These are phyloP conservation scores for Pythium monospermum DNA, from an alignment of 352 stramenopile species.

Conservation along the genomic window DNA sequence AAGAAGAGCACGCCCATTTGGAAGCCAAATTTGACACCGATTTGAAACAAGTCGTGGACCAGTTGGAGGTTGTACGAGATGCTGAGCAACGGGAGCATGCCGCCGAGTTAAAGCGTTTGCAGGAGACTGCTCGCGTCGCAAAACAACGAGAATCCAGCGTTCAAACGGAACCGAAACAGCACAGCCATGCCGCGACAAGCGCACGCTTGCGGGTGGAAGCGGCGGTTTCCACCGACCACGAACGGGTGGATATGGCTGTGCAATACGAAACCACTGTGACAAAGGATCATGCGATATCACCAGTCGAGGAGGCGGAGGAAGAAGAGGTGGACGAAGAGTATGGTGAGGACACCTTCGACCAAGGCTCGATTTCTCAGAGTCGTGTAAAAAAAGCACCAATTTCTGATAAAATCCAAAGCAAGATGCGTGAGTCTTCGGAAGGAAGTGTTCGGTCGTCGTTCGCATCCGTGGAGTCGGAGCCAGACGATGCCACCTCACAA, in stretches of 20 bases:
- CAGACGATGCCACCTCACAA: no score
- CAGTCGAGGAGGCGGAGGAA: background rate
- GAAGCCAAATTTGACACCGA: slow-evolving; percentile 50
- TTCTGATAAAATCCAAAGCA: no score
- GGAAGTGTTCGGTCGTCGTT: no score
- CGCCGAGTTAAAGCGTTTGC: slow-evolving; percentile 1
- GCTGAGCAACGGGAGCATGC: slow-evolving; percentile 24
- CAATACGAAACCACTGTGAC: slow-evolving; percentile 7
- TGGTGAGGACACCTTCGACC: slow-evolving; percentile 40
- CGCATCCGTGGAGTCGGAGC: no score
- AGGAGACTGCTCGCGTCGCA: slow-evolving; percentile 26
- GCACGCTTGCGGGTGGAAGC: slow-evolving; percentile 34
- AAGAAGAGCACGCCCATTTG: slow-evolving; percentile 38
- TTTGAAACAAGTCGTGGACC: slow-evolving; percentile 31
- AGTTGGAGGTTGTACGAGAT: slow-evolving; percentile 35
- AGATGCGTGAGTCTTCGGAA: no score
- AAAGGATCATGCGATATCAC: background rate
- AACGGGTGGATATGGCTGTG: slow-evolving; percentile 11
- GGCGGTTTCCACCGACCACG: slow-evolving; percentile 21
- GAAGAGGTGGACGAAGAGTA: slow-evolving; percentile 21
- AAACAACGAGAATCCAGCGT: slow-evolving; percentile 36
- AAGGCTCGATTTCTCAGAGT: slow-evolving; percentile 8
- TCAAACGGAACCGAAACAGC: slow-evolving; percentile 38
- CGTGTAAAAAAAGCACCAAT: no score
- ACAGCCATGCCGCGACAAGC: slow-evolving; percentile 34